Evolutionary conservation across 1,139 yeast genomes (phyloP).

Genomic region (Lodderomyces theae): DNA sequence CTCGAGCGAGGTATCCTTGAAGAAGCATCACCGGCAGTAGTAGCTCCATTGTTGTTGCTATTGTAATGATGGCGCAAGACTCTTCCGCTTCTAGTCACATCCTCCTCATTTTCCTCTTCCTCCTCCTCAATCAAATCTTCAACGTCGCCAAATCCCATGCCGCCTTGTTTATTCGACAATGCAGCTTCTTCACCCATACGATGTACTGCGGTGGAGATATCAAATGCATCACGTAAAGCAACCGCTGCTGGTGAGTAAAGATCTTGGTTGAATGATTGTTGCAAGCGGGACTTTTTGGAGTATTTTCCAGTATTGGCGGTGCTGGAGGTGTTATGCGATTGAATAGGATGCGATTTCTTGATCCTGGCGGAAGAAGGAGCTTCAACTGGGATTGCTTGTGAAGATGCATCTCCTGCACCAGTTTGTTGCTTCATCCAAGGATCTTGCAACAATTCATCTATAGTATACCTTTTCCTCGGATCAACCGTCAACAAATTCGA

Average conservation of each 20-base stretch:
- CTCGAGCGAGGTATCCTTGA: conserved; percentile 10
- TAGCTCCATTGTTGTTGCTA: not conserved
- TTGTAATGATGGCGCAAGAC: conserved; percentile 19
- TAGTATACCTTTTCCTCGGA: conserved; percentile 72
- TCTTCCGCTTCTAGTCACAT: conserved; percentile 18
- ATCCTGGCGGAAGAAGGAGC: not conserved
- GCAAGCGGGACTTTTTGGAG: conserved; percentile 22
- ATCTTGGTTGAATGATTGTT: conserved; percentile 15
- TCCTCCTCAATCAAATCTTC: conserved; percentile 38
- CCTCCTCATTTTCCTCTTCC: conserved; percentile 33
- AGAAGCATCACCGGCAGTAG: not conserved
- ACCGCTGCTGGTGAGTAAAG: conserved; percentile 85
- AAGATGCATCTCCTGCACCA: not conserved
- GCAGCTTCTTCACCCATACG: conserved; percentile 86
- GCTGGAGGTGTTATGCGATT: conserved; percentile 12
- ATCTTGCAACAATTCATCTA: conserved; percentile 74
- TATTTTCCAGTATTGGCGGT: conserved; percentile 17
- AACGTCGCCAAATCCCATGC: conserved; percentile 15
- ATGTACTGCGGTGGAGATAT: conserved; percentile 90
- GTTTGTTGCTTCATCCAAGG: conserved; percentile 65
- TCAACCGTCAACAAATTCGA: conserved; percentile 75
- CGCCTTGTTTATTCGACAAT: conserved; percentile 33
- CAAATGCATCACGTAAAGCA: conserved; percentile 92
- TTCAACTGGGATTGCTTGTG: conserved; percentile 5
- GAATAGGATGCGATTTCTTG: conserved; percentile 25